Percentiles rank a stretch among this genome's conserved stretches.
Conservation (phyloP, 2,329 filamentous ascomycete genomes). For the Diaporthe nobilis region DNA sequence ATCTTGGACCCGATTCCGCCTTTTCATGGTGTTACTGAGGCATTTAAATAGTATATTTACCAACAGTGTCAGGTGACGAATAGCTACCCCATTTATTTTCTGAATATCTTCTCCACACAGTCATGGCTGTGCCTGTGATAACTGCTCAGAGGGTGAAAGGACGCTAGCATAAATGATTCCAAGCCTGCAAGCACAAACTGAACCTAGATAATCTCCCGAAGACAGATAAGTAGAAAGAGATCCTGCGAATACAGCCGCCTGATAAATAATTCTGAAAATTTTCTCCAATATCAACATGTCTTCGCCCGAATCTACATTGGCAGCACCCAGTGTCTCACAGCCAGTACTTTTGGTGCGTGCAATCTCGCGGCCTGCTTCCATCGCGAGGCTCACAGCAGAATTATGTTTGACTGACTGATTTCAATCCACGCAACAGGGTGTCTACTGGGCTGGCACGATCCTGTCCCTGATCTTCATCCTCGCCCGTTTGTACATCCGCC, state of each 20-base stretch:
- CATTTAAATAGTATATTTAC: neutral
- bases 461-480: neutral
- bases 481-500: neutral
- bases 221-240: too few relatives aligned
- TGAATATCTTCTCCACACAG: neutral
- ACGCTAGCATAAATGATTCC: neutral
- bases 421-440: neutral
- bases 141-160: neutral
- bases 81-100: neutral
- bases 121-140: neutral
- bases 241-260: rapidly evolving
- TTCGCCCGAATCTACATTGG: neutral
- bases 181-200: neutral
- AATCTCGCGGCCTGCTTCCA: neutral
- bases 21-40: neutral
- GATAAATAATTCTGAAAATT: neutral
- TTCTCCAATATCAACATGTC: neutral
- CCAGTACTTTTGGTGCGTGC: neutral
- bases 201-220: neutral
- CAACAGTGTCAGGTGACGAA: neutral
- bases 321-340: slow-evolving; percentile 5
- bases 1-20: neutral
- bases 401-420: neutral
- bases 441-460: neutral
- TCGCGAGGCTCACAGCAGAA: neutral